Conservation (phyloP, 2,329 filamentous ascomycete species). For the Pseudocercospora fuligena region DNA sequence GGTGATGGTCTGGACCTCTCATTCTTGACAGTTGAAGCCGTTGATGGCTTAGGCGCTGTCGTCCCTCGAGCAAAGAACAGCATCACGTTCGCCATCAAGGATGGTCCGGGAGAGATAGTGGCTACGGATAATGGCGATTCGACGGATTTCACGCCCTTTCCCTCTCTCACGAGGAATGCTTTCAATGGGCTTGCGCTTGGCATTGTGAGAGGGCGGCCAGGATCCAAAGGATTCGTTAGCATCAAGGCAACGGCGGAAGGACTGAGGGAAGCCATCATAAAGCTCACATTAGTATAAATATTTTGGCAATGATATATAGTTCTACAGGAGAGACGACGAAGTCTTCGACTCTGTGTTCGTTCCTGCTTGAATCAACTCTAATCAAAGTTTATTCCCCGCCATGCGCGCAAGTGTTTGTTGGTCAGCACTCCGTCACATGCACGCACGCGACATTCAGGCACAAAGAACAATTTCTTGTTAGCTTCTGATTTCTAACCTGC, state of each 20-base stretch:
- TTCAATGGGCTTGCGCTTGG: slow-evolving; percentile 16
- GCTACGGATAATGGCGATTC: slow-evolving; percentile 60
- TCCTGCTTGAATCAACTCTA: not conserved
- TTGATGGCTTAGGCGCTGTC: slow-evolving; percentile 50
- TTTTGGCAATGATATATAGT: not conserved
- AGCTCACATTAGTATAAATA: not conserved
- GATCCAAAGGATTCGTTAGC: too few relatives aligned
- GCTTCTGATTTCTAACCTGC: not conserved
- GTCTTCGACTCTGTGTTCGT: not conserved
- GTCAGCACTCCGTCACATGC: not conserved
- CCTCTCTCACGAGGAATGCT: slow-evolving; percentile 25
- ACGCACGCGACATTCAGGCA: not conserved
- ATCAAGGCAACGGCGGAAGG: too few relatives aligned
- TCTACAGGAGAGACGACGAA: not conserved
- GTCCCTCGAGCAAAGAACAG: slow-evolving; percentile 51
- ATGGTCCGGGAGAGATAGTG: slow-evolving; percentile 52
- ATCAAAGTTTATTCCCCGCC: not conserved
- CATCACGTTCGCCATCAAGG: slow-evolving; percentile 51
- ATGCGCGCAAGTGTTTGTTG: not conserved
- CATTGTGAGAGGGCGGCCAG: slow-evolving; percentile 8
- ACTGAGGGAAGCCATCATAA: not conserved
- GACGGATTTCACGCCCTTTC: slow-evolving; percentile 51
- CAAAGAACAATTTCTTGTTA: not conserved
- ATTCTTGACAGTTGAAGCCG: slow-evolving; percentile 53
- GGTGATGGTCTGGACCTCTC: slow-evolving; percentile 54